Evolutionary conservation across 768 basidiomycete genomes (phyloP).

Genomic region (Cyclocybe cylindracea): DNA sequence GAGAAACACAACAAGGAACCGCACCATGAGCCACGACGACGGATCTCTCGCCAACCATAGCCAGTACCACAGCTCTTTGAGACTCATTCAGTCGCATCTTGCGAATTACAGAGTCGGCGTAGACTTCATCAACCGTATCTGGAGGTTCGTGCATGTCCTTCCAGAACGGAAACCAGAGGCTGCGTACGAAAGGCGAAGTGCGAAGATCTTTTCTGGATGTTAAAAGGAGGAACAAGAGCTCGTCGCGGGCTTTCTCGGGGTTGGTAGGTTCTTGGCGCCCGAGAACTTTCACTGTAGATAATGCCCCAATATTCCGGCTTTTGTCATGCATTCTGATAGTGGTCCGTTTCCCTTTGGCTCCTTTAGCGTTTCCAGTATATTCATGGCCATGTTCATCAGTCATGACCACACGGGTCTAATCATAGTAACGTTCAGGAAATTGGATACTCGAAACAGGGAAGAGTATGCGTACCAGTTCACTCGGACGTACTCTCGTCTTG

Average conservation of each 20-base stretch:
- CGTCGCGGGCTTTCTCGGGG: slow-evolving; percentile 39
- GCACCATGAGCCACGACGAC: slow-evolving; percentile 42
- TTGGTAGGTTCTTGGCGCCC: slow-evolving; percentile 41
- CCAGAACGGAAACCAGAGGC: slow-evolving; percentile 39
- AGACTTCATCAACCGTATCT: background rate
- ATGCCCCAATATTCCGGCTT: slow-evolving; percentile 17
- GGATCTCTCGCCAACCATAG: slow-evolving; percentile 32
- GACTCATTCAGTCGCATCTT: slow-evolving; percentile 33
- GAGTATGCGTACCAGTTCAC: slow-evolving; percentile 31
- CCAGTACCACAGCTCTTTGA: slow-evolving; percentile 33
- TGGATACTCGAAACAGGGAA: background rate
- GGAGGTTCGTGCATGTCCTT: slow-evolving; percentile 7
- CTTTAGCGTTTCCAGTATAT: slow-evolving; percentile 30
- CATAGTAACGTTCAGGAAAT: background rate
- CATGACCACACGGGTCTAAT: slow-evolving; percentile 35
- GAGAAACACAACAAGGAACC: background rate
- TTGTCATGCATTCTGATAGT: slow-evolving; percentile 26
- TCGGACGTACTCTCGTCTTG: slow-evolving; percentile 39
- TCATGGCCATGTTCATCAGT: slow-evolving; percentile 30
- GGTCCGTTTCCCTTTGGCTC: slow-evolving; percentile 35
- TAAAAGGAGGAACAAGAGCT: slow-evolving; percentile 36
- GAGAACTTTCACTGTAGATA: slow-evolving; percentile 36
- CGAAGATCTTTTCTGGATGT: slow-evolving; percentile 29
- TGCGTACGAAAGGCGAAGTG: slow-evolving; percentile 33
- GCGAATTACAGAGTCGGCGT: slow-evolving; percentile 1